Evolutionary conservation across 805 yeast species (phyloP), one percentile per base, ranked within the genome.

Genomic region (Candida hungchunana): DNA sequence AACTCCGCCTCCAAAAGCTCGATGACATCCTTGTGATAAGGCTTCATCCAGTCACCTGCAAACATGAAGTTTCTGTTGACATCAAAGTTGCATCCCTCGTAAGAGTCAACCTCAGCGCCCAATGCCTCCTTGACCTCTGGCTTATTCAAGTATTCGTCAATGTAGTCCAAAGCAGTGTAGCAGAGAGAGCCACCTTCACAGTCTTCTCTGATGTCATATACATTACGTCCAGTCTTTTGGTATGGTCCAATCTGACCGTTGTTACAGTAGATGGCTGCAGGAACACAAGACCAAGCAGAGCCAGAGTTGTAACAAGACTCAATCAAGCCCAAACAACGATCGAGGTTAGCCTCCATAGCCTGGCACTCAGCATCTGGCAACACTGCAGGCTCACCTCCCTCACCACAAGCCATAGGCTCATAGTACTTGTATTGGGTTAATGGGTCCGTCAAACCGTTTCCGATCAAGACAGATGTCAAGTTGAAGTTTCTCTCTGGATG

Each of bases 401-500:
- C 70, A 46, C 96, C 96, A 65, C 96, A 88, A 11, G 95, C 96
- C 96, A 87, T 88, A 60, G 94, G 95, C 57, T 82, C 79, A 60
- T 82, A 85, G 62, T 75, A 74, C 44, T 75, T 76, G 62, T 81
- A 80, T 64, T 86, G 96, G 44, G 75, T 71, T 57, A 82, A 73
- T 8, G 94, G 81, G 63, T 88, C 95, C 25, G 95, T 84, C 50
- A 87, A 74, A 37, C 96, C 96, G 58, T 88, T 88, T 54, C 96
- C 96, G 55, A 88, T 86, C 63, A 88, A 59, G 10, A 87, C 80
- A 3, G 95, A 84, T 6, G 80, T 67, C 51, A 86, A 70, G 51
- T 82, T 72, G 62, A 80, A 80, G 51, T 62, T 56, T 46, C 77
- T 64, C 54, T 79, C 81, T 26, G 62, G 62, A 52, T 83, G 86